These are phyloP conservation scores for Nemania sp. DNA, from an alignment of 2,329 filamentous ascomycete species.

Conservation along the genomic window DNA sequence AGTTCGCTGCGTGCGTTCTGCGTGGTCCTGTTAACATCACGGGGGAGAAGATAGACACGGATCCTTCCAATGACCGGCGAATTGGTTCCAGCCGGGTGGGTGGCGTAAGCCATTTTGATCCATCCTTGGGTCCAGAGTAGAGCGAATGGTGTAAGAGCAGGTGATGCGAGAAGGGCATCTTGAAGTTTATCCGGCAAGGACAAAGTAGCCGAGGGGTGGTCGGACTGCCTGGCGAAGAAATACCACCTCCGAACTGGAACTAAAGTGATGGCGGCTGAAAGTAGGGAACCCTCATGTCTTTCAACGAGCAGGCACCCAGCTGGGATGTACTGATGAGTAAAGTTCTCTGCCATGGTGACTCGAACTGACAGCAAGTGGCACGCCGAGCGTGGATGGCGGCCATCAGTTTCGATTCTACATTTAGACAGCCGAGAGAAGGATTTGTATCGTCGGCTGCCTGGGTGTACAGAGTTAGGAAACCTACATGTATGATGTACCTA, in stretches of 20 bases:
- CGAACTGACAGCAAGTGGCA: background rate
- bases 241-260: constrained; percentile 35
- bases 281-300: constrained; percentile 24
- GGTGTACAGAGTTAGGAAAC: background rate
- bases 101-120: constrained; percentile 50
- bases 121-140: constrained; percentile 46
- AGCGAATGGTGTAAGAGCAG: constrained; percentile 33
- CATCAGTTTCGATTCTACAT: background rate
- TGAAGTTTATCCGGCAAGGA: constrained; percentile 35
- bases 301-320: constrained; percentile 46
- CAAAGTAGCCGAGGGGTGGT: constrained; percentile 21
- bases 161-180: constrained; percentile 36
- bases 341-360: constrained; percentile 27
- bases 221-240: constrained; percentile 33
- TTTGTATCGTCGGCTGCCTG: background rate
- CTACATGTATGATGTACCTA: background rate
- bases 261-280: constrained; percentile 18
- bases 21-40: constrained; percentile 61
- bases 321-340: constrained; percentile 45
- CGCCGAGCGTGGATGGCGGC: background rate
- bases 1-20: constrained; percentile 57
- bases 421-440: background rate
- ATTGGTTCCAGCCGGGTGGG: constrained; percentile 22
- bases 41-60: constrained; percentile 67
- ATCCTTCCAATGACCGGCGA: constrained; percentile 40